Conservation (phyloP, 1,284 basidiomycete genomes). For the Gymnopus androsaceus region DNA sequence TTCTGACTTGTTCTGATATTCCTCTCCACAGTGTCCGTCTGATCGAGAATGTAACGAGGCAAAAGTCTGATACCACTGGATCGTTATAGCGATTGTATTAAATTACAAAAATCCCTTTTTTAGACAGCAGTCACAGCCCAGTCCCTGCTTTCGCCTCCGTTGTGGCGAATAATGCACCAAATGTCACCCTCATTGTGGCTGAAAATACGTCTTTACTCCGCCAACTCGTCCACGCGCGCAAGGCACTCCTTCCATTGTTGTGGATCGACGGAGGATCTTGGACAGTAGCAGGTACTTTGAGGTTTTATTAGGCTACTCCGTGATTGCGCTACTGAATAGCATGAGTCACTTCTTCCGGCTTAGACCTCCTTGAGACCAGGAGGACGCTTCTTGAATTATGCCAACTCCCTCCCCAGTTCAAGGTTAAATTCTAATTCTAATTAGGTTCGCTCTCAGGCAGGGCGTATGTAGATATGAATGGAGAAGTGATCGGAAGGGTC, state of each 20-base stretch:
- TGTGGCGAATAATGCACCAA: neutral
- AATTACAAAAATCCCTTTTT: constrained; percentile 1
- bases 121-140: neutral
- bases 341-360: constrained; percentile 1
- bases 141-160: neutral
- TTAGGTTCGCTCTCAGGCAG: neutral
- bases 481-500: constrained; percentile 3
- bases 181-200: constrained; percentile 5
- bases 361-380: neutral
- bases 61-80: neutral
- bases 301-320: neutral
- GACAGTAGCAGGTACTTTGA: constrained; percentile 2
- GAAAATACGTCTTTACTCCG: neutral
- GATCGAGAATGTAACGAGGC: constrained; percentile 15
- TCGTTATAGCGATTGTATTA: constrained; percentile 5
- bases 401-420: too few species aligned
- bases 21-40: constrained; percentile 32
- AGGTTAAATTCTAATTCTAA: neutral
- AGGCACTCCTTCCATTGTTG: constrained; percentile 8
- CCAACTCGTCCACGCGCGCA: neutral
- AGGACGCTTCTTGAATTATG: neutral
- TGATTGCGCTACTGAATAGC: neutral
- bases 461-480: constrained; percentile 4
- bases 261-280: constrained; percentile 10
- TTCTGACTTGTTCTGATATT: constrained; percentile 11